Evolutionary conservation across 306 rosid species (phyloP).

Genomic region (Medicago arabica): DNA sequence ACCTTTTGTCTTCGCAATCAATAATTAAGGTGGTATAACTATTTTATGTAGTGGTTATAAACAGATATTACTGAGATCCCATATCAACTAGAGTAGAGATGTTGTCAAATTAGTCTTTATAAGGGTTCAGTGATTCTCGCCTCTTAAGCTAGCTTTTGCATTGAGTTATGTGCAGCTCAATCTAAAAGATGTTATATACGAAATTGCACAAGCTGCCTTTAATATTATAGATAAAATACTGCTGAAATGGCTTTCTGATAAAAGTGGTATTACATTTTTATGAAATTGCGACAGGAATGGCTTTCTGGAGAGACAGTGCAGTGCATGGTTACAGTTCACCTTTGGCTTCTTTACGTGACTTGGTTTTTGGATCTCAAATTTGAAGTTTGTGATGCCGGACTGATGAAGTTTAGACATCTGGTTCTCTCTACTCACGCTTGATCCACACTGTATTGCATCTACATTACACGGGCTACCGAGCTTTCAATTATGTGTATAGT

Average conservation of each 20-base stretch:
- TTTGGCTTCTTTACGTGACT: slow-evolving; percentile 46
- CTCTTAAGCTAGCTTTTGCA: not conserved
- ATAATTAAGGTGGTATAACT: slow-evolving; percentile 6
- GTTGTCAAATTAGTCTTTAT: not conserved
- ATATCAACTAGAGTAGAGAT: not conserved
- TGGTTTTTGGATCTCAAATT: slow-evolving; percentile 47
- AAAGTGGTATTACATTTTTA: not conserved
- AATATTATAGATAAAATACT: not conserved
- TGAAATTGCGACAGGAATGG: slow-evolving; percentile 41
- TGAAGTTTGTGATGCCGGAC: slow-evolving; percentile 29
- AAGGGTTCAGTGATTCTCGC: not conserved
- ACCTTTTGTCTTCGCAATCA: not conserved
- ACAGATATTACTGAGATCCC: not conserved
- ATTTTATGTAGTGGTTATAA: not conserved
- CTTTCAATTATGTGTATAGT: slow-evolving; percentile 10
- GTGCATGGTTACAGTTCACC: slow-evolving; percentile 56
- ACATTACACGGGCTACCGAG: not conserved
- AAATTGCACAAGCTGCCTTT: slow-evolving; percentile 17
- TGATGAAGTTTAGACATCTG: not conserved
- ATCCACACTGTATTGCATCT: slow-evolving; percentile 10
- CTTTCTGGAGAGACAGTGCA: slow-evolving; percentile 59
- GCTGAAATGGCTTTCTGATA: not conserved
- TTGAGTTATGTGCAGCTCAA: not conserved
- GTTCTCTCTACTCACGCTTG: slow-evolving; percentile 18
- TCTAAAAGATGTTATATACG: not conserved